Evolutionary conservation across 805 yeast species (phyloP).

Genomic region (Cyberlindnera xylosilytica): DNA sequence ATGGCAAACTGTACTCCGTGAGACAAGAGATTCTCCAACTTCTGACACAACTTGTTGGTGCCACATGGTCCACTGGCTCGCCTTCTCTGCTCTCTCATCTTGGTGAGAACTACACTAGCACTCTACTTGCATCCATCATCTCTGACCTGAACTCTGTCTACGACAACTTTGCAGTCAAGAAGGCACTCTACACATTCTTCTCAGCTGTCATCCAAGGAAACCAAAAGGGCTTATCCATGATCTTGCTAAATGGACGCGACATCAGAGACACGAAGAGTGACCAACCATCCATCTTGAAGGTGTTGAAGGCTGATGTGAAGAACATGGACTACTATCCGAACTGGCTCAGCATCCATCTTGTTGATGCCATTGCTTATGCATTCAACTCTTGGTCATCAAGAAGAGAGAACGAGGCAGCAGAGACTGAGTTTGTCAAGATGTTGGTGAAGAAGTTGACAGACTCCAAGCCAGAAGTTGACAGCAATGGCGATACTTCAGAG

Average conservation of each 20-base stretch:
- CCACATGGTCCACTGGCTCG: slow-evolving; percentile 53
- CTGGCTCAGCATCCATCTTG: slow-evolving; percentile 59
- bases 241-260: slow-evolving; percentile 58
- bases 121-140: slow-evolving; percentile 57
- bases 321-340: slow-evolving; percentile 55
- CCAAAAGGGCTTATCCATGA: slow-evolving; percentile 74
- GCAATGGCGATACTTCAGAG: slow-evolving; percentile 15
- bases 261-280: slow-evolving; percentile 15
- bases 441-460: slow-evolving; percentile 33
- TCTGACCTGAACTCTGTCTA: slow-evolving; percentile 56
- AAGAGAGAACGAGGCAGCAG: slow-evolving; percentile 39
- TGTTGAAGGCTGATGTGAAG: slow-evolving; percentile 53
- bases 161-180: slow-evolving; percentile 50
- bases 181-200: slow-evolving; percentile 59
- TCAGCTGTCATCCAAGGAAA: slow-evolving; percentile 66
- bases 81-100: slow-evolving; percentile 83
- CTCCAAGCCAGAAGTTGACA: slow-evolving; percentile 8
- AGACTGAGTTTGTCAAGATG: slow-evolving; percentile 31
- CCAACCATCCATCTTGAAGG: slow-evolving; percentile 45
- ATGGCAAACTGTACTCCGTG: slow-evolving; percentile 44
- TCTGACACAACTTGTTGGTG: slow-evolving; percentile 54
- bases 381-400: slow-evolving; percentile 75
- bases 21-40: slow-evolving; percentile 53
- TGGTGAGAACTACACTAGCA: slow-evolving; percentile 59
- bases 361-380: slow-evolving; percentile 72